Evolutionary conservation across 1,284 basidiomycete species (phyloP), one percentile per base, ranked within the genome.

Genomic region (Pseudozyma sp.): DNA sequence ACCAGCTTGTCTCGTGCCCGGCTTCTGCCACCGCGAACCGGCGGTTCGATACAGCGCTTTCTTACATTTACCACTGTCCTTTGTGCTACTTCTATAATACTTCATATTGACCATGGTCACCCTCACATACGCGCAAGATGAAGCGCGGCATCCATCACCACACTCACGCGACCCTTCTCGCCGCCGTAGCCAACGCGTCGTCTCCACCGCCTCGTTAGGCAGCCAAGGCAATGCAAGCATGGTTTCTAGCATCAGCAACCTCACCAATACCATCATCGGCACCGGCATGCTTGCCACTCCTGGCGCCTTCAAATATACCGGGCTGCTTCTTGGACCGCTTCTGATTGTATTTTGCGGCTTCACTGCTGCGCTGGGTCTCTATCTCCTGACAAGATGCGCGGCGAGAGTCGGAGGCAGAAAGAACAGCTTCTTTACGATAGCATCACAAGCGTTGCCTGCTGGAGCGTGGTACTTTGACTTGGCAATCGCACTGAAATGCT

Each of bases 311-410:
- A 81, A 85, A 5, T 83, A 81, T 13, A 85, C 85, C 11, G 86
- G 86, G n/a, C 60, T 86, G 35, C 64, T 86, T 2, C 80, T 94
- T 2, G 96, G 96, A 12, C 89, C 95, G 57, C 81, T 94, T 16
- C 94, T 94, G 36, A 96, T 97, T 79, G 72, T 92, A n/a, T 89
- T 95, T 75, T 97, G 93, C 43, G 96, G 92, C 6, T 85, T 86
- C 9, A 90, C 93, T 11, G 92, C 92, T 3, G 90, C 89, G 0
- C 94, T 97, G 76, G 97, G 96, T 8, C 87, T 99, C 3, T 95
- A 97, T 85, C 89, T 98, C 14, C 89, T 99, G 34, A 92, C 93
- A 10, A 86, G 92, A 12, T 95, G 93, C 82, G 97, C 96, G 1
- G 89, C 90, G n/a, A 88, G 90, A n/a, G 89, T 93, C 0, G 86